Evolutionary conservation across 169 alveolate genomes (phyloP).

Genomic region (Eimeria necatrix): DNA sequence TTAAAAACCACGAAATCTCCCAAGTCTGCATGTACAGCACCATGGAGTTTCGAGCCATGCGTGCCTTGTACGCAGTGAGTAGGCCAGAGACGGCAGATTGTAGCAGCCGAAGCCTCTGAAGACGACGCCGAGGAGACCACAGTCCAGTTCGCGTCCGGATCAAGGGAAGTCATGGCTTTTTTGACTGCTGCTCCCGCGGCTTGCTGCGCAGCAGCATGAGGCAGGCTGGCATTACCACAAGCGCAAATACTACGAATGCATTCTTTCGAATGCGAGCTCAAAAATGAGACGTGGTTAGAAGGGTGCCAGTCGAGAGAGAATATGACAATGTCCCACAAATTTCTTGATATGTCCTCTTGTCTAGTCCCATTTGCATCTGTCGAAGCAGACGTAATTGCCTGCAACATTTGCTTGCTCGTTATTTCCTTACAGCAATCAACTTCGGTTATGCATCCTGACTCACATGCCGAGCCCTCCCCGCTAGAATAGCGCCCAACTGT

Average conservation of each 20-base stretch:
- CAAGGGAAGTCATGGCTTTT: neutral
- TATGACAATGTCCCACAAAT: slow-evolving; percentile 57
- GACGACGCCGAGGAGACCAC: slow-evolving; percentile 7
- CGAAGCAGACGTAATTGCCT: neutral
- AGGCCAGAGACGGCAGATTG: slow-evolving; percentile 66
- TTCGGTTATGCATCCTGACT: neutral
- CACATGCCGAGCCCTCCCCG: neutral
- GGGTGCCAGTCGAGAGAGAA: slow-evolving; percentile 77
- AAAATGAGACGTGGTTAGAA: slow-evolving; percentile 72
- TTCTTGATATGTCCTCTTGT: neutral
- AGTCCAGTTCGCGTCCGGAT: slow-evolving; percentile 11
- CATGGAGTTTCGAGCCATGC: slow-evolving; percentile 71
- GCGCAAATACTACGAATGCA: slow-evolving; percentile 49
- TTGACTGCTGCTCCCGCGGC: slow-evolving; percentile 43
- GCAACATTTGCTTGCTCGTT: neutral
- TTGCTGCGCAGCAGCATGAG: neutral
- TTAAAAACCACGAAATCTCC: slow-evolving; percentile 57
- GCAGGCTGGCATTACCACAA: slow-evolving; percentile 54
- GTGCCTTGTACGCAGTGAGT: slow-evolving; percentile 74
- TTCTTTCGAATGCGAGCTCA: slow-evolving; percentile 46
- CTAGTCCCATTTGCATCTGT: neutral
- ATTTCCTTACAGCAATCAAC: neutral
- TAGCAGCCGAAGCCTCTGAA: neutral
- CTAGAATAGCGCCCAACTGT: neutral
- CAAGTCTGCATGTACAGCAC: neutral